Evolutionary conservation across 2,329 filamentous ascomycete genomes (phyloP), one percentile per base, ranked within the genome.

Genomic region (Talaromyces verruculosus): DNA sequence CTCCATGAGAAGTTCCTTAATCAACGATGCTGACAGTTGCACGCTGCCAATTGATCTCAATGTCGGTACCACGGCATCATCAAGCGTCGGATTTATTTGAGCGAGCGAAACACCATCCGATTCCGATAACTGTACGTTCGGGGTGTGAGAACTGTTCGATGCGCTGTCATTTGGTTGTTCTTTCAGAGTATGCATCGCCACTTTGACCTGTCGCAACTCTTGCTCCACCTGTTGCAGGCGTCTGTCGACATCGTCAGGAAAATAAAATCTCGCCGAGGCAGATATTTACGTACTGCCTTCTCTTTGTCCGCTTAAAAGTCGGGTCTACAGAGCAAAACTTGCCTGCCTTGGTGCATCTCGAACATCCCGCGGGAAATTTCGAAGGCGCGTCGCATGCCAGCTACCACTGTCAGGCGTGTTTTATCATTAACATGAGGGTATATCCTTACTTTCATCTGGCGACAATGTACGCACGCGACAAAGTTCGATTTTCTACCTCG

Each of bases 361-460:
- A 62, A 35, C 64, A 65, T 45, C 58, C 64, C 15, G 64, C 64
- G 13, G 64, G 64, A 57, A 65, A 65, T 49, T 51, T 65, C 15
- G 47, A 61, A 1, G 51, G 39, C 8, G 37, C 59, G 28, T 65
- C 64, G 25, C 64, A 65, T 17, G 39, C 64, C 51, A 65, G 25
- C 64, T 65, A n/a, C 17, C 33, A 17, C 45, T 10, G 47, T 65
- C 30, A 65, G 28, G 30, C 19, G 30, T 13, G 19, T 57, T 37
- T 30, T 3, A 35, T 57, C 51, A 39, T 22, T 11, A 8, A 17
- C 33, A 1, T 17, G 51, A 53, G 25, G 13, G 6, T 37, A 13
- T 15, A 37, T 5, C 39, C 64, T 47, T 61, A 65, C 67, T 53
- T 68, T 68, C 67, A 68, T 68, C 33, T 68, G 67, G 28, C 67